Conservation (phyloP, 441 rosid genomes). For the Aleurites moluccanus region DNA sequence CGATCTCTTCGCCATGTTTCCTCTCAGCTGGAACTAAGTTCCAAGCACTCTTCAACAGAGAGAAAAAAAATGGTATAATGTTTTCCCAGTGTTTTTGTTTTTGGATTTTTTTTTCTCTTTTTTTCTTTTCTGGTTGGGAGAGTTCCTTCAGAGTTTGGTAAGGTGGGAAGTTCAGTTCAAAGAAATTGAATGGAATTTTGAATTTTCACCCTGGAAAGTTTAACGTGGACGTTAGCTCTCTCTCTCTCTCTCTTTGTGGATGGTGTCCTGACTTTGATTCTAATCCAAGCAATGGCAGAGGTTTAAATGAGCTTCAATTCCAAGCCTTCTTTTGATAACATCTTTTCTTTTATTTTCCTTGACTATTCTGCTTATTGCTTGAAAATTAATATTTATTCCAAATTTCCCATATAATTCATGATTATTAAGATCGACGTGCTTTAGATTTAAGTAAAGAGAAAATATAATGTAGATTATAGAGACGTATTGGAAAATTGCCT, state of each 20-base stretch:
- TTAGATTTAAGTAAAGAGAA: background rate
- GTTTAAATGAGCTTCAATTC: slow-evolving; percentile 43
- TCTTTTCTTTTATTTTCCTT: background rate
- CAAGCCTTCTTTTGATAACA: slow-evolving; percentile 39
- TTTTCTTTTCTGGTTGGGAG: slow-evolving; percentile 49
- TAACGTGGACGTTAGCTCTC: slow-evolving; percentile 70
- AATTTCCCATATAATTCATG: background rate
- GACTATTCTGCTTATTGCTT: too few species aligned
- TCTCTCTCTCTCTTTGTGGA: slow-evolving; percentile 23
- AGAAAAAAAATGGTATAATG: slow-evolving; percentile 13
- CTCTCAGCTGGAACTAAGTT: slow-evolving; percentile 30
- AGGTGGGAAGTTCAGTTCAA: slow-evolving; percentile 52
- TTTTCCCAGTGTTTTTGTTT: slow-evolving; percentile 9
- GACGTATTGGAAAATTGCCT: background rate
- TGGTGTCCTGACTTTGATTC: slow-evolving; percentile 59
- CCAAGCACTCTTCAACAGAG: too few species aligned
- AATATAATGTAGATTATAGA: background rate
- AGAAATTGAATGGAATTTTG: slow-evolving; percentile 29
- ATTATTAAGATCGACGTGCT: slow-evolving; percentile 2
- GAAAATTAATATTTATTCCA: background rate
- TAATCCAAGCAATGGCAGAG: slow-evolving; percentile 70
- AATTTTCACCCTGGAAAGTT: slow-evolving; percentile 38
- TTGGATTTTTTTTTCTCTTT: background rate
- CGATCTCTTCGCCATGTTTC: slow-evolving; percentile 72
- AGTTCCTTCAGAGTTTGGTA: slow-evolving; percentile 79